These are phyloP conservation scores for Azolla pinnata DNA, from an alignment of 75 land plant genomes.

Conservation along the genomic window DNA sequence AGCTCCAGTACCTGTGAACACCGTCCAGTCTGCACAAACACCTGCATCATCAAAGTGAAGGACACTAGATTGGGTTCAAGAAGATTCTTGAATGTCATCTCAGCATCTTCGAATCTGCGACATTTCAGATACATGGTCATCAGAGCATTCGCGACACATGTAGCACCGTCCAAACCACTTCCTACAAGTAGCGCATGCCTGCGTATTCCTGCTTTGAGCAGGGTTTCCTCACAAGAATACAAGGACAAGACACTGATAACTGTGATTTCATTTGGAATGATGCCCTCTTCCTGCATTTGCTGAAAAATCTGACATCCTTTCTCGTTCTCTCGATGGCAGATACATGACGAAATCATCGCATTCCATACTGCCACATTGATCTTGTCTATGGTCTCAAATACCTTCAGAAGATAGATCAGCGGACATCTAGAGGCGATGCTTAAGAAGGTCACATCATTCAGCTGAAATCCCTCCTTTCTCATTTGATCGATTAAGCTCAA, in stretches of 20 bases:
- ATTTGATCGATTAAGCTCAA: too few species aligned
- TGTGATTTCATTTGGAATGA: constrained; percentile 15
- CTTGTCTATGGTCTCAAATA: too few species aligned
- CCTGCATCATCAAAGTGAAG: constrained; percentile 16
- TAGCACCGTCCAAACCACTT: constrained; percentile 17
- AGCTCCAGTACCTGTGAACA: constrained; percentile 25
- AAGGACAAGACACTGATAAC: constrained; percentile 18
- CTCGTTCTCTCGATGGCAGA: too few species aligned
- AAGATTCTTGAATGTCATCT: constrained; percentile 12
- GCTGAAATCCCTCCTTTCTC: too few species aligned
- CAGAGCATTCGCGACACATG: constrained; percentile 17
- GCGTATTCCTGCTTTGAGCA: neutral
- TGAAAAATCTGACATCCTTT: too few species aligned
- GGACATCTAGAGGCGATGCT: too few species aligned
- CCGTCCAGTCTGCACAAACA: constrained; percentile 26
- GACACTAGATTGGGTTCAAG: constrained; percentile 7
- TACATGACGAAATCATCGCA: too few species aligned
- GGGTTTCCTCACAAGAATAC: constrained; percentile 2
- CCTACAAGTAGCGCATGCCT: constrained; percentile 31
- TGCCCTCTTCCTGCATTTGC: constrained; percentile 13
- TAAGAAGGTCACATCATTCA: too few species aligned
- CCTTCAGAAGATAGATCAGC: too few species aligned
- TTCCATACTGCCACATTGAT: too few species aligned
- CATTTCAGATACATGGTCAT: constrained; percentile 35
- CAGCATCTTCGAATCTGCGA: constrained; percentile 24